Percentiles rank a stretch among this genome's conserved stretches.
Conservation (phyloP, 2,329 filamentous ascomycete species). For the Blastomyces silverae region DNA sequence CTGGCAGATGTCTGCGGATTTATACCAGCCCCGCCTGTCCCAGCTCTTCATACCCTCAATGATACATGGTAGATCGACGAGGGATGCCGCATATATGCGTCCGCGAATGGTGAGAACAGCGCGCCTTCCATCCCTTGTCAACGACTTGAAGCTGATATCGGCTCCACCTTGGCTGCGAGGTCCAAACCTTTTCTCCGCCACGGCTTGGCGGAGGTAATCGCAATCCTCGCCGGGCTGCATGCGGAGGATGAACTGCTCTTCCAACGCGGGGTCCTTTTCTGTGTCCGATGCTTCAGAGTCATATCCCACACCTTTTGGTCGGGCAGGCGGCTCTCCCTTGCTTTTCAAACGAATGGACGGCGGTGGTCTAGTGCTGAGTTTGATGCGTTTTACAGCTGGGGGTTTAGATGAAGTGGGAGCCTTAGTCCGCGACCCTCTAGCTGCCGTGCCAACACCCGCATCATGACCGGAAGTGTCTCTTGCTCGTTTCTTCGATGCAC, state of each 20-base stretch:
- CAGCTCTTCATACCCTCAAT: conserved; percentile 90
- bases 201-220: conserved; percentile 69
- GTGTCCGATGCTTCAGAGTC: conserved; percentile 92
- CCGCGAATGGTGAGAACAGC: conserved; percentile 64
- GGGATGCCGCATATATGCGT: conserved; percentile 64
- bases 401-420: background rate
- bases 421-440: conserved; percentile 4
- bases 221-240: conserved; percentile 82
- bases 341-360: conserved; percentile 55
- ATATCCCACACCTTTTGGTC: conserved; percentile 79
- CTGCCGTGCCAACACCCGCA: background rate
- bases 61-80: conserved; percentile 80
- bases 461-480: conserved; percentile 16
- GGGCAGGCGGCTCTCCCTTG: conserved; percentile 60
- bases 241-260: conserved; percentile 81
- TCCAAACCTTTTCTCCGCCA: conserved; percentile 72
- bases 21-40: conserved; percentile 82
- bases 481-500: conserved; percentile 20
- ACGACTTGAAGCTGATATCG: conserved; percentile 73
- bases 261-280: conserved; percentile 78
- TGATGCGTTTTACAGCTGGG: conserved; percentile 32
- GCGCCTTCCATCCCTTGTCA: conserved; percentile 62
- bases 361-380: conserved; percentile 36
- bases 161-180: conserved; percentile 59
- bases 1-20: conserved; percentile 80